phyloP scores from a whole-genome alignment of 805 yeast species.

The Tetrapisispora taiwanensis region DNA sequence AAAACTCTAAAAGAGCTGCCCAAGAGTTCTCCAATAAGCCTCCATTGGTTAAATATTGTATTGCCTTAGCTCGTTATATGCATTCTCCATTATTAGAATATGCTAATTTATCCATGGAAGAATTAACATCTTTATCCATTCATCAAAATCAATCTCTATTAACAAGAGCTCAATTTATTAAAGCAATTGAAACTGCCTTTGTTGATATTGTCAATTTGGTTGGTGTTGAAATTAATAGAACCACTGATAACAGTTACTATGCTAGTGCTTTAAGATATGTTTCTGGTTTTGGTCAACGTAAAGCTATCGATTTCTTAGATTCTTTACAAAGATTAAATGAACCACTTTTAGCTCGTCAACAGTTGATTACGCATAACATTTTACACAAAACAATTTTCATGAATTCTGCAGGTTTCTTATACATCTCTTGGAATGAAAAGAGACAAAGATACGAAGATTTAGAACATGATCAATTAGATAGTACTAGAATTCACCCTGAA shows the following conservation, averaged over 20 bases:
- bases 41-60: conserved; percentile 68
- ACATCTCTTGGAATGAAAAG: conserved; percentile 54
- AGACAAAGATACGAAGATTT: conserved; percentile 36
- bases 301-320: conserved; percentile 77
- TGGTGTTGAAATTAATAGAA: conserved; percentile 89
- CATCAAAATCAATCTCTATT: conserved; percentile 66
- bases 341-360: conserved; percentile 66
- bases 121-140: conserved; percentile 56
- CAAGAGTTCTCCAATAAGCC: conserved; percentile 80
- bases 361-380: conserved; percentile 70
- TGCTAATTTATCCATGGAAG: conserved; percentile 59
- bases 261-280: conserved; percentile 68
- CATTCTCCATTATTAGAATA: conserved; percentile 93
- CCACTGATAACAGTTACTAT: conserved; percentile 57
- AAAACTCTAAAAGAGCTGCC: conserved; percentile 63
- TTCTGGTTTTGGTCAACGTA: conserved; percentile 92
- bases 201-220: conserved; percentile 86
- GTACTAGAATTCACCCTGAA: conserved; percentile 95
- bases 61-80: conserved; percentile 81
- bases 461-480: conserved; percentile 77
- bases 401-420: conserved; percentile 85
- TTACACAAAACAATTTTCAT: conserved; percentile 74
- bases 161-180: conserved; percentile 49
- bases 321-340: conserved; percentile 51
- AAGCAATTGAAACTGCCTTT: conserved; percentile 66